phyloP scores from a whole-genome alignment of 2,329 filamentous ascomycete species.

The Paraphaeosphaeria minitans region DNA sequence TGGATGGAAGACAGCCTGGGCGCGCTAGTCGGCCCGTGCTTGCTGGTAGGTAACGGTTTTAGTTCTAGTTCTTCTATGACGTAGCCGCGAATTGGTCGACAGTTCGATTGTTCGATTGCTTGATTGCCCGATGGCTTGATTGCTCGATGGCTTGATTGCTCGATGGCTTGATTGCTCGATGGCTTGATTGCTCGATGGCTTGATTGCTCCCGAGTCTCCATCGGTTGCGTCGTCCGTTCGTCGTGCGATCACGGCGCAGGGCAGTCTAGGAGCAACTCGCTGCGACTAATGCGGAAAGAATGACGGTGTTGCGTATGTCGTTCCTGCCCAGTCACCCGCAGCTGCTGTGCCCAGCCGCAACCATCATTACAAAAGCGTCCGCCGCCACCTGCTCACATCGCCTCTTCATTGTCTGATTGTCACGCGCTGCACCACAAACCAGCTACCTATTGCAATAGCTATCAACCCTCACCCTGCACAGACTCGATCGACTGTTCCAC shows the following conservation, averaged over 20 bases:
- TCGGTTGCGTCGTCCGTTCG: too few relatives aligned
- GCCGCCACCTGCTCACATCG: conserved; percentile 10
- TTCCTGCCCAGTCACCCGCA: conserved; percentile 37
- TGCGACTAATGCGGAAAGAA: conserved; percentile 14
- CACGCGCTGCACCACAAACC: conserved; percentile 9
- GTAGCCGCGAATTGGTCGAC: too few relatives aligned
- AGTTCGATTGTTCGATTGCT: conserved; percentile 21
- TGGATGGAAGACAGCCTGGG: conserved; percentile 14
- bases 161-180: too few relatives aligned
- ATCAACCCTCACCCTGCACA: conserved; percentile 7
- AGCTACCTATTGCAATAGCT: not conserved
- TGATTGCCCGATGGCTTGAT: too few relatives aligned
- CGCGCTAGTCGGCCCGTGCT: not conserved
- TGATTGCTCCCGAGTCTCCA: too few relatives aligned
- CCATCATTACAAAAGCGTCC: conserved; percentile 10
- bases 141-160: too few relatives aligned
- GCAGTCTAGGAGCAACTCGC: not conserved
- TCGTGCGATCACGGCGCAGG: conserved; percentile 4
- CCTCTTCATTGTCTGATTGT: conserved; percentile 6
- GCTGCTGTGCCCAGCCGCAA: conserved; percentile 14
- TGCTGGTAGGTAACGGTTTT: too few relatives aligned
- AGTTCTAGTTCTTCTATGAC: too few relatives aligned
- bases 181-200: too few relatives aligned
- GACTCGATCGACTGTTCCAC: conserved; percentile 6
- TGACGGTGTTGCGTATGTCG: conserved; percentile 38